These are phyloP conservation scores for Reticulascus tulasneorum DNA, from an alignment of 2,329 filamentous ascomycete genomes.

Conservation along the genomic window DNA sequence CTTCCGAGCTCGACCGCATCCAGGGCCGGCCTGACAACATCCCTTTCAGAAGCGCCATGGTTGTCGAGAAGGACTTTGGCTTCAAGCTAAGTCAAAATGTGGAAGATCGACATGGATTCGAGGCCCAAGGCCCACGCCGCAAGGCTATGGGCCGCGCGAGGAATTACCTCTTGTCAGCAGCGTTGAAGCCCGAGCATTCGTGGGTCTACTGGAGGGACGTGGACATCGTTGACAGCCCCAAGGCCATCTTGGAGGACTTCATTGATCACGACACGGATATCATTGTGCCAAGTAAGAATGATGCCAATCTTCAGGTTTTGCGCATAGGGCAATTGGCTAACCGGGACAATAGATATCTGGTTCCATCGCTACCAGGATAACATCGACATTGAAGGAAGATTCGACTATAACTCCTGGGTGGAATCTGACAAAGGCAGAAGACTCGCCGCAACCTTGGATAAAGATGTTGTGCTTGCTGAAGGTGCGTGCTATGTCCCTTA, in stretches of 20 bases:
- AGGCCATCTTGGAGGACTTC: slow-evolving; percentile 88
- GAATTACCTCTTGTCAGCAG: slow-evolving; percentile 82
- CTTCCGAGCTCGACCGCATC: slow-evolving; percentile 80
- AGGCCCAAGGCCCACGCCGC: slow-evolving; percentile 81
- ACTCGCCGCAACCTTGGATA: slow-evolving; percentile 68
- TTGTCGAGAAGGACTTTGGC: slow-evolving; percentile 91
- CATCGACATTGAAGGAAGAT: slow-evolving; percentile 89
- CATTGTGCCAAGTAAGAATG: slow-evolving; percentile 80
- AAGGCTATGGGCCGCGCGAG: slow-evolving; percentile 87
- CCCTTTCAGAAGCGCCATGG: slow-evolving; percentile 78
- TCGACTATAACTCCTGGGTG: slow-evolving; percentile 99
- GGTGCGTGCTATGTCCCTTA: slow-evolving; percentile 45
- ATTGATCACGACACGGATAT: slow-evolving; percentile 91
- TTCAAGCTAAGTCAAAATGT: slow-evolving; percentile 72
- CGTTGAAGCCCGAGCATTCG: slow-evolving; percentile 88
- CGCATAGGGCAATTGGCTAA: slow-evolving; percentile 11
- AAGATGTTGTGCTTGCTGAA: slow-evolving; percentile 83
- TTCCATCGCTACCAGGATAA: slow-evolving; percentile 84
- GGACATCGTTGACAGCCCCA: slow-evolving; percentile 88
- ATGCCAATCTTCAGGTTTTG: background rate
- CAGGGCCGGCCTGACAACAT: slow-evolving; percentile 76
- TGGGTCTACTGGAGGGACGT: slow-evolving; percentile 99
- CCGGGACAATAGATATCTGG: slow-evolving; percentile 71
- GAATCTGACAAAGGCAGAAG: slow-evolving; percentile 82
- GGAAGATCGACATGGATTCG: slow-evolving; percentile 78